These are phyloP conservation scores for Coniochaeta hoffmannii DNA, from an alignment of 2,329 filamentous ascomycete genomes.

Conservation along the genomic window DNA sequence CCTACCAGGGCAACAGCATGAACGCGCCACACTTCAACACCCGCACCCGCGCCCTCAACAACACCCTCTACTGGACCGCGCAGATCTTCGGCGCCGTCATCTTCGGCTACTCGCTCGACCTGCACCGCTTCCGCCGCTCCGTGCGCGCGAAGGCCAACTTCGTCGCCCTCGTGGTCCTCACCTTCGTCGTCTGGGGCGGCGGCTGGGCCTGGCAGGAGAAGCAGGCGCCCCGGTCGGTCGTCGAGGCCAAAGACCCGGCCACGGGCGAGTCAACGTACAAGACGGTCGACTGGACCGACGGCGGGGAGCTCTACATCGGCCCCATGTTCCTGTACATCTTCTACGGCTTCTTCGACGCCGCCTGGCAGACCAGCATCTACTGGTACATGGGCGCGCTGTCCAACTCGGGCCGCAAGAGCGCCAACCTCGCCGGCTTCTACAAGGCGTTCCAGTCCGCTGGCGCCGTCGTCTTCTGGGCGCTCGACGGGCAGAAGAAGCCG, in stretches of 20 bases:
- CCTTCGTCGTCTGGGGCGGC: conserved; percentile 73
- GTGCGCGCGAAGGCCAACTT: conserved; percentile 61
- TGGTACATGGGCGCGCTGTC: conserved; percentile 94
- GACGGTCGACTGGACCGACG: conserved; percentile 56
- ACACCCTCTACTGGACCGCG: conserved; percentile 65
- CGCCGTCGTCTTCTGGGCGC: conserved; percentile 65
- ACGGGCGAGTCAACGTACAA: conserved; percentile 10
- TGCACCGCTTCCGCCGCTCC: conserved; percentile 48
- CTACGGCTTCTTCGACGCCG: conserved; percentile 82
- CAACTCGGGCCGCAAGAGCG: conserved; percentile 86
- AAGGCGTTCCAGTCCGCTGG: conserved; percentile 73
- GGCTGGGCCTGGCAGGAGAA: conserved; percentile 69
- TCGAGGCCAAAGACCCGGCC: conserved; percentile 12
- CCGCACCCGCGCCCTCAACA: conserved; percentile 65
- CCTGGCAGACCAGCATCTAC: conserved; percentile 86
- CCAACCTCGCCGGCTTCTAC: conserved; percentile 66
- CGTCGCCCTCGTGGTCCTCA: conserved; percentile 55
- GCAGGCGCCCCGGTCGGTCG: conserved; percentile 43
- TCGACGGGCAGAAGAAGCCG: conserved; percentile 55
- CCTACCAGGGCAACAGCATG: conserved; percentile 63
- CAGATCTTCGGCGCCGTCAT: conserved; percentile 69
- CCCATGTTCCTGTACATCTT: conserved; percentile 88
- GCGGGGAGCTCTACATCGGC: conserved; percentile 54
- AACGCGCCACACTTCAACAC: conserved; percentile 60
- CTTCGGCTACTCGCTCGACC: conserved; percentile 66